Base-by-base conservation (phyloP, 768 basidiomycete genomes). In the Hericium erinaceus region DNA sequence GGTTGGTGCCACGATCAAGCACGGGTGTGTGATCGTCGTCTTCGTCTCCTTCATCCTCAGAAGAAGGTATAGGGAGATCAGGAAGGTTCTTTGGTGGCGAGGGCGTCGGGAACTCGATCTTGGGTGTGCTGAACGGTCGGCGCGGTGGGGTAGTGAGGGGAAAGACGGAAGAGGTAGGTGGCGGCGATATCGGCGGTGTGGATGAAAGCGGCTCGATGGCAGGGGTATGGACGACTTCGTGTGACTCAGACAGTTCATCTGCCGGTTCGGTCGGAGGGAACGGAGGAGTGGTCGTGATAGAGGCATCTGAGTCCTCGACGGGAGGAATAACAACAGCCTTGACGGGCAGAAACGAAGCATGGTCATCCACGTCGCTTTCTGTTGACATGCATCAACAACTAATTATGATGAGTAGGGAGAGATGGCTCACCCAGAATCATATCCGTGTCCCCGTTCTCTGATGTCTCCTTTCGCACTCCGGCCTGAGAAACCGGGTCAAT, bases 31-130 rank as follows among this genome's bases (percentile, higher is more conserved):
- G 69, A 53, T 55, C 49, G 24, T 67, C 64, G 58, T 72, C 68
- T 40, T 72, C 68, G 38, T 61, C 68, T 24, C 66, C 75, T 46
- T 82, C 79, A 38, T 80, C 80, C 13, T 77, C 77, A 2, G 70
- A 71, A 10, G 80, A 79, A 2, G 85, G 84, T 16, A 70, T 83
- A 12, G 86, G 86, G 51, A 89, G 79, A 7, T 84, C 84, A 10
- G 86, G 84, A 58, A 86, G 74, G 48, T 20, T 20, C 44, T 72
- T 73, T 1, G 83, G 81, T 33, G 87, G 84, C 1, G 86, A 81
- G 9, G 84, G 85, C 0, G 83, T 86, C 62, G 76, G 71, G 62
- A 82, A 83, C 54, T 81, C 79, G 13, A 74, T 59, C 58, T 73
- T 77, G 10, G 78, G 73, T 33, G 67, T 68, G 54, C 64, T 70